Evolutionary conservation across 2,329 filamentous ascomycete genomes (phyloP).

Genomic region (Arthroderma uncinatum): DNA sequence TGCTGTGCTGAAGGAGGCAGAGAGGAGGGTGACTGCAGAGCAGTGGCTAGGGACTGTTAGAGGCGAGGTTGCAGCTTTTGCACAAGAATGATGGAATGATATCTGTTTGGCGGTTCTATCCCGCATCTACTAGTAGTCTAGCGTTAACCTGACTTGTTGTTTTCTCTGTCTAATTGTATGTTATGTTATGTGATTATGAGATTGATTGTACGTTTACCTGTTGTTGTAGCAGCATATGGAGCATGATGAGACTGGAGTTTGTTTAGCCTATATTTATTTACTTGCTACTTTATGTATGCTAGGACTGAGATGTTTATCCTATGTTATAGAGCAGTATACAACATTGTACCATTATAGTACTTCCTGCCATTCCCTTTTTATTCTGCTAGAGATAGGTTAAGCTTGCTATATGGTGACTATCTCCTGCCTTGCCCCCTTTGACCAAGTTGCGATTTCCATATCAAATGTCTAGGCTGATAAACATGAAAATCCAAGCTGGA

Average conservation of each 20-base stretch:
- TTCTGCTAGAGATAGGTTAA: too few species aligned
- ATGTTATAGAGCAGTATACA: background rate
- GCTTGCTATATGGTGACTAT: background rate
- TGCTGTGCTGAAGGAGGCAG: constrained; percentile 31
- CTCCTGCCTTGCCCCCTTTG: background rate
- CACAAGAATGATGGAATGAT: background rate
- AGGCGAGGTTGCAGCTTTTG: background rate
- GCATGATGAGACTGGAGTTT: background rate
- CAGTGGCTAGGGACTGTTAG: constrained; percentile 22
- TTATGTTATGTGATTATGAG: background rate
- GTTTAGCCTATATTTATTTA: background rate
- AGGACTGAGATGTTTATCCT: background rate
- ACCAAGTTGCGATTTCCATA: background rate
- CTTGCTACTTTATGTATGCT: background rate
- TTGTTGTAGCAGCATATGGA: background rate
- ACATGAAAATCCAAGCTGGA: background rate
- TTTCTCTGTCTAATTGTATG: background rate
- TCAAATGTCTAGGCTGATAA: background rate
- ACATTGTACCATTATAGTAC: background rate
- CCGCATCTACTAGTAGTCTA: too few species aligned
- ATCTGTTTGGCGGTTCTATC: too few species aligned
- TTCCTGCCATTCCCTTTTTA: background rate
- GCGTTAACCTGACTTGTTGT: too few species aligned
- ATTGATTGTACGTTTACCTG: background rate
- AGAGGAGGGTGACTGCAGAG: constrained; percentile 22